These are phyloP conservation scores for Blastobotrys attinorum DNA, from an alignment of 805 yeast genomes.

Conservation along the genomic window DNA sequence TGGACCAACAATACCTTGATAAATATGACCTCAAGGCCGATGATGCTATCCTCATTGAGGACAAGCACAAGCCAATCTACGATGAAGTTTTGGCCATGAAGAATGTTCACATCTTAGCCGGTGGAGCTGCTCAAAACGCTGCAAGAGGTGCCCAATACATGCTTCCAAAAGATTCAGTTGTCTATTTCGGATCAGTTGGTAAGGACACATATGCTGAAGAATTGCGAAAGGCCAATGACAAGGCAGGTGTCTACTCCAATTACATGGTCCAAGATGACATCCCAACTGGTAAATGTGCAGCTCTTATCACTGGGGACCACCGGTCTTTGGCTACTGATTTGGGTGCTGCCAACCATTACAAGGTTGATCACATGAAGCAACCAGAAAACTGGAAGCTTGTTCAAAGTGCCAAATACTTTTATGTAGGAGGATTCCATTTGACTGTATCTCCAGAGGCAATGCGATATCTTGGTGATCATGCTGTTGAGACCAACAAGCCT, in stretches of 20 bases:
- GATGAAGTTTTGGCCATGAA: conserved; percentile 61
- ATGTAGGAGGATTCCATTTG: conserved; percentile 98
- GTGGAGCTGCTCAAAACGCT: conserved; percentile 99
- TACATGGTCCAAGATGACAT: conserved; percentile 67
- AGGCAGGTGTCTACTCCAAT: conserved; percentile 80
- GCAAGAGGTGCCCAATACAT: conserved; percentile 97
- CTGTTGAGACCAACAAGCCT: conserved; percentile 70
- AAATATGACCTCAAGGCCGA: conserved; percentile 82
- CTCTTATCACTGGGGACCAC: conserved; percentile 76
- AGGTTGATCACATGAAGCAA: conserved; percentile 74
- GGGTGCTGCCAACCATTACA: conserved; percentile 97
- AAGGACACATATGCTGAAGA: conserved; percentile 79
- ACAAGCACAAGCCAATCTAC: conserved; percentile 77
- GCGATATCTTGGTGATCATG: conserved; percentile 81
- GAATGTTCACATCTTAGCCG: conserved; percentile 73
- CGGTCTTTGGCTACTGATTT: conserved; percentile 94
- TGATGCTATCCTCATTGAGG: conserved; percentile 87
- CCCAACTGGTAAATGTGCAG: conserved; percentile 98
- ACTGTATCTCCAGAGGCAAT: conserved; percentile 97
- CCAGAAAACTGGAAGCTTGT: conserved; percentile 87
- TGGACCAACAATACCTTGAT: conserved; percentile 47
- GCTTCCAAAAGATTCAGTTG: conserved; percentile 72
- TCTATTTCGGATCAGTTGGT: conserved; percentile 95
- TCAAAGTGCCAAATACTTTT: conserved; percentile 70
- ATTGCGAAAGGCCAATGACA: conserved; percentile 71